Base-by-base conservation (phyloP, 805 yeast genomes). In the Kodamaea kakaduensis region DNA sequence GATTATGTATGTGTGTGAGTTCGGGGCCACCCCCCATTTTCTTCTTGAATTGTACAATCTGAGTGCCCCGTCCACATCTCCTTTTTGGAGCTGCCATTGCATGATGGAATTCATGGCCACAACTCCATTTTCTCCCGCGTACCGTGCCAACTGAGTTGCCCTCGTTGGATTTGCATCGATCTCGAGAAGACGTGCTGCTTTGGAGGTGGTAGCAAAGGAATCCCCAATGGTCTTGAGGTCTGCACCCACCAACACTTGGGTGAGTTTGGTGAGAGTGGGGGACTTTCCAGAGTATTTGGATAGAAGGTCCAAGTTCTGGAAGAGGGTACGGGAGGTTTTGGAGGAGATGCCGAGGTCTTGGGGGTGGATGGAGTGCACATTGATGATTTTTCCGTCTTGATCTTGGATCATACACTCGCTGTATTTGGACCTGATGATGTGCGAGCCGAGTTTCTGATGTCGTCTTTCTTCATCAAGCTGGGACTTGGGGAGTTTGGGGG, bases 91-190 rank as follows among this genome's bases (percentile, higher is more conserved):
- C 26, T 69, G 61, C 62, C 76, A 69, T 40, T 71, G 67, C 48
- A 78, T 52, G 0, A 84, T 64, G n/a, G 71, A 65, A 43, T 84
- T 84, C 75, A 77, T 71, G 1, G 77, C 84, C 20, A 78, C 84
- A 3, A 36, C 21, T 4, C 45, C 45, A 22, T 40, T 34, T 18
- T 62, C 55, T 7, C 53, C 46, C 0, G 82, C 75, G 9, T 77
- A 42, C 27, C 67, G 61, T 3, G 73, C 61, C n/a, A 78, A 53
- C 44, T 62, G 64, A 17, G 69, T 38, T 0, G 89, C 89, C 38
- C 83, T 72, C 20, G 61, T 64, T 0, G 66, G 42, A 20, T 55
- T 51, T 22, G 73, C 75, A 35, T 66, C 76, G 34, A 73, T 55
- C 13, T 58, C 59, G 21, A 84, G 55, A 38, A 81, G 71, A 36